Percentiles rank a stretch among this genome's conserved stretches.
These are phyloP conservation scores for Antrodiella citrinella DNA, from an alignment of 768 basidiomycete species.

Conservation along the genomic window DNA sequence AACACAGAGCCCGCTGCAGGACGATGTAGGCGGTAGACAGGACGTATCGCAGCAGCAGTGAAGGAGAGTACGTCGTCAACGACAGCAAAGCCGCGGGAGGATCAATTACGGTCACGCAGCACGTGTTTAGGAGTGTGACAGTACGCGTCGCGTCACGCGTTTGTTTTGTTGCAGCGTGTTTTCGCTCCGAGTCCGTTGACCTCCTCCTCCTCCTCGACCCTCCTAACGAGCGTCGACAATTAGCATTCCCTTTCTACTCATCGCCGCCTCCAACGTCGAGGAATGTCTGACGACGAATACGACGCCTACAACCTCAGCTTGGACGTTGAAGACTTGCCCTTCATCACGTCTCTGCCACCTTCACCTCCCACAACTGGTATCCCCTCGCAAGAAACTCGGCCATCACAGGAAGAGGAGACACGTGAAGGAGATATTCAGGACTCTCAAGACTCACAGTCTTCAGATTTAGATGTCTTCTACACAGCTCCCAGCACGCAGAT, in stretches of 20 bases:
- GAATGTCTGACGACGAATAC: constrained; percentile 18
- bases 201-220: neutral
- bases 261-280: neutral
- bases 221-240: neutral
- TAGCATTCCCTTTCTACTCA: neutral
- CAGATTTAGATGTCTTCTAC: neutral
- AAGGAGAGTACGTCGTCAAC: neutral
- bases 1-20: neutral
- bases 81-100: neutral
- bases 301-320: constrained; percentile 15
- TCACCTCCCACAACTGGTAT: neutral
- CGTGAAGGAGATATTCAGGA: neutral
- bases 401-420: neutral
- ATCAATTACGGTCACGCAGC: neutral
- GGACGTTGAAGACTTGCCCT: constrained; percentile 12
- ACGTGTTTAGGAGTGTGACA: too few species aligned
- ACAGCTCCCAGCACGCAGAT: constrained; percentile 20
- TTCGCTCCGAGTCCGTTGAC: neutral
- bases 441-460: neutral
- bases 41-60: neutral
- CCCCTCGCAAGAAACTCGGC: neutral
- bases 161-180: neutral
- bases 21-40: neutral
- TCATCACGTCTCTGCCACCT: constrained; percentile 8
- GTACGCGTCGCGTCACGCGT: neutral